Base-by-base conservation (phyloP, 768 basidiomycete genomes). In the Chalciporus pseudorubinellus region DNA sequence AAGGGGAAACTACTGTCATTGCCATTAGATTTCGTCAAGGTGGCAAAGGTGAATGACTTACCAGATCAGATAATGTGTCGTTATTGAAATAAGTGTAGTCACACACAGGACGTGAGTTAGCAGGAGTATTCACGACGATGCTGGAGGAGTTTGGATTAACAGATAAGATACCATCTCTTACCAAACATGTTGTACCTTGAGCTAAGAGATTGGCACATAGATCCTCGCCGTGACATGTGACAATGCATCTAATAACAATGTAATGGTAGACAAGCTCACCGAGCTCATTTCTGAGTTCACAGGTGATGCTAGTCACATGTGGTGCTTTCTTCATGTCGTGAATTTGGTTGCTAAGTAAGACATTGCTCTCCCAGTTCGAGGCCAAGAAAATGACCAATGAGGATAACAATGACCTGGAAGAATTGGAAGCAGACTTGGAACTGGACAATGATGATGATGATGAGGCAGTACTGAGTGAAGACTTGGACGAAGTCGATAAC, bases 281-380 rank as follows among this genome's bases (percentile, higher is more conserved):
- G 33, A 58, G 1, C 52, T 63, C 3, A 6, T 75, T 0, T 33
- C 42, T 0, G 24, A 13, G 1, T 74, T 71, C 24, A 40, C 48
- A 2, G 70, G 70, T 0, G 21, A 26, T 0, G 52, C 50, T 0
- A 70, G 60, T 20, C 69, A 59, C 1, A 65, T 62, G 0, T 43
- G 61, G 0, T 79, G 77, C 51, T 76, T 79, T 46, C 48, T 57
- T 0, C 77, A 78, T 41, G 58, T 76, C 1, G 28, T 76, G 3
- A 74, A 72, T 39, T 57, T 80, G 0, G 58, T 72, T 7, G 21
- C 38, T 0, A 48, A 53, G 22, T n/a, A n/a, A n/a, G n/a, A 26
- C 12, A 4, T 5, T 53, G 5, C 6, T 48, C 13, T 16, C 0
- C 0, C 44, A 34, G 33, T 48, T 53, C 13, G 24, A 19, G 12